Percentiles rank a stretch among this genome's conserved stretches.
phyloP scores from a whole-genome alignment of 2,329 filamentous ascomycete species.

The Incumbomyces delicatus region DNA sequence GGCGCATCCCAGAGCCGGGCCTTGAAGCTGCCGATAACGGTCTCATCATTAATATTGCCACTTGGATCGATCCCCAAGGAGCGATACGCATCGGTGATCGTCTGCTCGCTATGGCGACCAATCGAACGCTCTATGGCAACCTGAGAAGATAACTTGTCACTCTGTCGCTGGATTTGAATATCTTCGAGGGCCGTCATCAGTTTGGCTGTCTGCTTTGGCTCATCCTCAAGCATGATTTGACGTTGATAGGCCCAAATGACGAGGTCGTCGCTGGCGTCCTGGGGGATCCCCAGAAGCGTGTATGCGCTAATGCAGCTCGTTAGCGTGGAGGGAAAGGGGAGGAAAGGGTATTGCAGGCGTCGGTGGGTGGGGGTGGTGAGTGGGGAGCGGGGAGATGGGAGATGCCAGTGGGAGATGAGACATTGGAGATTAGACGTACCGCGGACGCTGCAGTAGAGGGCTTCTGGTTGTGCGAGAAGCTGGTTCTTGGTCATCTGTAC shows the following conservation, averaged over 20 bases:
- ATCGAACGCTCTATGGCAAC: conserved; percentile 49
- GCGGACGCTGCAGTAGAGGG: conserved; percentile 12
- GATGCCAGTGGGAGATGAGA: too few relatives aligned
- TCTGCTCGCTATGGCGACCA: conserved; percentile 47
- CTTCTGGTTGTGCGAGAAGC: conserved; percentile 20
- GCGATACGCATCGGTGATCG: conserved; percentile 49
- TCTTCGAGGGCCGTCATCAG: conserved; percentile 58
- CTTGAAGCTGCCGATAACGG: conserved; percentile 54
- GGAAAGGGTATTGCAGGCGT: too few relatives aligned
- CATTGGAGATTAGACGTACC: conserved; percentile 4
- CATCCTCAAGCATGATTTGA: conserved; percentile 12
- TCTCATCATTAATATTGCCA: conserved; percentile 37
- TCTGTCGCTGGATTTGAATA: conserved; percentile 47
- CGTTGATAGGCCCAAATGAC: conserved; percentile 49
- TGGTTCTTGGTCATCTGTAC: conserved; percentile 26
- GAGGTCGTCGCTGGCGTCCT: conserved; percentile 53
- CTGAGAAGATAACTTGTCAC: conserved; percentile 48
- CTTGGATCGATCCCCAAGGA: conserved; percentile 46
- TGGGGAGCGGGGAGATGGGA: too few relatives aligned
- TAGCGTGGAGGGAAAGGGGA: conserved; percentile 18
- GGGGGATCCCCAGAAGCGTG: conserved; percentile 52
- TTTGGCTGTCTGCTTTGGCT: conserved; percentile 44
- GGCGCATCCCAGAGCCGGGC: conserved; percentile 48
- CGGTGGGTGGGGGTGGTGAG: too few relatives aligned
- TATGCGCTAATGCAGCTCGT: conserved; percentile 38